Evolutionary conservation across 768 basidiomycete genomes (phyloP).

Genomic region (Dioszegia crocea): DNA sequence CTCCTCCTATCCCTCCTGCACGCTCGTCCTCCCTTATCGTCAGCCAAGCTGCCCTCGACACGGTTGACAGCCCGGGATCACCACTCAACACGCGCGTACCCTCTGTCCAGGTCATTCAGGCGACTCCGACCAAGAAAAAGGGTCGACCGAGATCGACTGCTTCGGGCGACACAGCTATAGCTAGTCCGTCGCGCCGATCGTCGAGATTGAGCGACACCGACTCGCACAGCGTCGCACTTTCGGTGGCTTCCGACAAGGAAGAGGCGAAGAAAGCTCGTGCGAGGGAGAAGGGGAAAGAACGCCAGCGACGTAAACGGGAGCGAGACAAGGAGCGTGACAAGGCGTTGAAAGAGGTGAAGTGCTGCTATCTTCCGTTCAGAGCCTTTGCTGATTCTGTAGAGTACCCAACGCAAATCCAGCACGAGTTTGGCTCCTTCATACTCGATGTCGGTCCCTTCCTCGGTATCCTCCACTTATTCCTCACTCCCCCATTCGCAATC

Average conservation of each 20-base stretch:
- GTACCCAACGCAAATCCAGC: neutral
- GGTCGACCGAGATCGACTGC: neutral
- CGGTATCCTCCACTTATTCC: slow-evolving; percentile 24
- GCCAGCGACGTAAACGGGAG: slow-evolving; percentile 40
- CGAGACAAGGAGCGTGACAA: slow-evolving; percentile 33
- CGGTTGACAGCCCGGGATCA: neutral
- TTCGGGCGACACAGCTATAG: neutral
- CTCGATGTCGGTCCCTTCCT: slow-evolving; percentile 20
- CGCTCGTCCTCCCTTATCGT: slow-evolving; percentile 4
- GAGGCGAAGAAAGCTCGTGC: slow-evolving; percentile 24
- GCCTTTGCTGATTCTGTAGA: neutral
- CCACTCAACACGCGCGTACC: slow-evolving; percentile 4
- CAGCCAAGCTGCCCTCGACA: neutral
- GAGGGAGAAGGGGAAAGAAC: slow-evolving; percentile 35
- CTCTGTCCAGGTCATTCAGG: slow-evolving; percentile 15
- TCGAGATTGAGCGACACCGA: neutral
- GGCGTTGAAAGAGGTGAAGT: slow-evolving; percentile 29
- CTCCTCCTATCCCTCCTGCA: slow-evolving; percentile 12
- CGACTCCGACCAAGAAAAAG: slow-evolving; percentile 16
- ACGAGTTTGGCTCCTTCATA: slow-evolving; percentile 7
- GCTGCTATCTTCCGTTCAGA: neutral
- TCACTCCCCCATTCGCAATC: slow-evolving; percentile 18
- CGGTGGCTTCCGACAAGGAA: neutral
- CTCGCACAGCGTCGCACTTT: neutral
- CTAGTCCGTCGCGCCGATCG: neutral